Percentiles rank a stretch among this genome's conserved stretches.
Conservation (phyloP, 169 alveolate species). For the Plasmodium falciparum region DNA sequence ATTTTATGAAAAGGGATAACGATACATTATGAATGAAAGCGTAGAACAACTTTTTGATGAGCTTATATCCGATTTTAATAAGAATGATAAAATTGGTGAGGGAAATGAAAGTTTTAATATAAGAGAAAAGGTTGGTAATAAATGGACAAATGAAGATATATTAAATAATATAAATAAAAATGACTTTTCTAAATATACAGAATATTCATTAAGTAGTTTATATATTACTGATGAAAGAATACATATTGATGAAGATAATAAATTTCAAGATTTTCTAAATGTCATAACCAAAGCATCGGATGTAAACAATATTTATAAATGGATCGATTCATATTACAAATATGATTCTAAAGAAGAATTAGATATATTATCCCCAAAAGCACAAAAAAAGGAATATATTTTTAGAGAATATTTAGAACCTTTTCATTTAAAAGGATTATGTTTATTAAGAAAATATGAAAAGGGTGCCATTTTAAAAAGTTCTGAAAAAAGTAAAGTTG, state of each 20-base stretch:
- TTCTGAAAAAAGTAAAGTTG: constrained; percentile 61
- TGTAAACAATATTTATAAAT: constrained; percentile 58
- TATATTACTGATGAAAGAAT: constrained; percentile 46
- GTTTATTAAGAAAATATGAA: constrained; percentile 52
- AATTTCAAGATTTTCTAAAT: constrained; percentile 53
- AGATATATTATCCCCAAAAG: constrained; percentile 44
- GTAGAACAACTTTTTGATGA: constrained; percentile 34
- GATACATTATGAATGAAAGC: constrained; percentile 7
- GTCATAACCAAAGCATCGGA: constrained; percentile 63
- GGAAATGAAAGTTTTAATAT: neutral
- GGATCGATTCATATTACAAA: constrained; percentile 71
- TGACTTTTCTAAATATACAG: constrained; percentile 54
- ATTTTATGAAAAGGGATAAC: too few relatives aligned
- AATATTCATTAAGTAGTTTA: constrained; percentile 73
- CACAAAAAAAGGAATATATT: constrained; percentile 38
- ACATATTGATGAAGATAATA: constrained; percentile 39
- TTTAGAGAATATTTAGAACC: constrained; percentile 75
- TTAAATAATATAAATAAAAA: constrained; percentile 16
- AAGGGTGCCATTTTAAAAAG: constrained; percentile 52
- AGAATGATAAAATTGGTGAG: neutral
- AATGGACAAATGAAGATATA: constrained; percentile 11
- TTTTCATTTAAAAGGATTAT: constrained; percentile 45
- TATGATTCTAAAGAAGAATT: constrained; percentile 30
- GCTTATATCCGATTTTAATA: constrained; percentile 9
- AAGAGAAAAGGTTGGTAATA: neutral